Percentiles rank a stretch among this genome's conserved stretches.
These are phyloP conservation scores for Neonectria coccinea DNA, from an alignment of 2,329 filamentous ascomycete species.

Conservation along the genomic window DNA sequence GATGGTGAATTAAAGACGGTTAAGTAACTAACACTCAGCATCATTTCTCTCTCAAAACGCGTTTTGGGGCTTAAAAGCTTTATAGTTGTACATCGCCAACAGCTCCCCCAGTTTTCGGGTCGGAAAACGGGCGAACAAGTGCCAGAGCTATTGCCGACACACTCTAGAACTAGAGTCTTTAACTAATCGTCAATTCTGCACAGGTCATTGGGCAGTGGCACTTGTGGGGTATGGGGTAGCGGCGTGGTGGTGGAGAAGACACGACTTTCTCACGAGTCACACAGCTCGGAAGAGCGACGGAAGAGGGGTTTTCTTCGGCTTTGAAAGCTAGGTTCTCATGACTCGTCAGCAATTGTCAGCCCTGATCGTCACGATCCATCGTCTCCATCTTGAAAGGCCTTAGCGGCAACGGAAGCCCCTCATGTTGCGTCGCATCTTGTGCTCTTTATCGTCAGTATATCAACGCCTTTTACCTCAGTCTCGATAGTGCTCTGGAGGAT, in stretches of 20 bases:
- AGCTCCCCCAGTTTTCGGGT: not conserved
- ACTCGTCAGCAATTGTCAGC: constrained; percentile 18
- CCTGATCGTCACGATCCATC: not conserved
- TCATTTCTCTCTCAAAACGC: not conserved
- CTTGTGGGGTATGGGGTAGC: constrained; percentile 5
- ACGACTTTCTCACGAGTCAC: not conserved
- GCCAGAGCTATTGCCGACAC: not conserved
- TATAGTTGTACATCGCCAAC: not conserved
- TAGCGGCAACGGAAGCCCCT: not conserved
- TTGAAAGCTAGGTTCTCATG: not conserved
- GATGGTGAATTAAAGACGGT: not conserved
- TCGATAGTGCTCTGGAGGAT: too few species aligned
- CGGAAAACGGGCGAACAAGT: constrained; percentile 2
- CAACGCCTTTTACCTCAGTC: not conserved
- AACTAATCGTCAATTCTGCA: not conserved
- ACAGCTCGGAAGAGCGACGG: constrained; percentile 1
- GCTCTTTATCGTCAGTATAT: not conserved
- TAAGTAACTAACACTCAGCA: not conserved
- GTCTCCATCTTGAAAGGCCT: not conserved
- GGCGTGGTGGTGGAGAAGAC: not conserved
- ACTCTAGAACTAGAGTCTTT: too few species aligned
- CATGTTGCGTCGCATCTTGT: not conserved
- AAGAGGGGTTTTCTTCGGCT: constrained; percentile 1
- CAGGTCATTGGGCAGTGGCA: not conserved
- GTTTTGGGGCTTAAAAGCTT: not conserved